phyloP scores from a whole-genome alignment of 306 rosid species.

The Cicer cuneatum region DNA sequence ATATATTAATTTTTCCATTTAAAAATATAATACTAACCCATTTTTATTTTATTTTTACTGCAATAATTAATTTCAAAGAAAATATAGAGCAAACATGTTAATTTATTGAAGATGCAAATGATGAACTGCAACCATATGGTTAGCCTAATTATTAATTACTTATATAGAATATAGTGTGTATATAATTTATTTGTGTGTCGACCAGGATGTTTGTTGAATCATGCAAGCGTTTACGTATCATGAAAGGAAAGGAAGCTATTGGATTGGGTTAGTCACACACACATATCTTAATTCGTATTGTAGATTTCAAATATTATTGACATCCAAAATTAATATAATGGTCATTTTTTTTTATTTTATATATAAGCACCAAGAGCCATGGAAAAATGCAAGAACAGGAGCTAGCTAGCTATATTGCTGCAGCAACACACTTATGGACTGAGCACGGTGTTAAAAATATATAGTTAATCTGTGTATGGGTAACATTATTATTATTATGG shows the following conservation, averaged over 20 bases:
- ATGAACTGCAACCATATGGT: no score
- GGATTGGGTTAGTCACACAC: slow-evolving; percentile 66
- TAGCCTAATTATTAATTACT: no score
- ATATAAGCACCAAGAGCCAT: slow-evolving; percentile 84
- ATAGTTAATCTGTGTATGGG: slow-evolving; percentile 48
- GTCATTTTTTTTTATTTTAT: slow-evolving; percentile 7
- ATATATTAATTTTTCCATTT: no score
- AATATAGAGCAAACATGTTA: no score
- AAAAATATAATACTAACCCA: neutral
- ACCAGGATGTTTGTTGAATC: slow-evolving; percentile 92
- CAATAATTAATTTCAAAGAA: no score
- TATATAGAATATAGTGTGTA: neutral
- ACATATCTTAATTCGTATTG: neutral
- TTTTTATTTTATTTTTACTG: neutral
- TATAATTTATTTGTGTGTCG: neutral
- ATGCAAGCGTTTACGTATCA: slow-evolving; percentile 91
- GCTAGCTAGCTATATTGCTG: slow-evolving; percentile 50
- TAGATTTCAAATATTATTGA: neutral
- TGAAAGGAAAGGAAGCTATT: slow-evolving; percentile 96
- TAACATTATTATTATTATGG: slow-evolving; percentile 49
- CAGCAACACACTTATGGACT: slow-evolving; percentile 56
- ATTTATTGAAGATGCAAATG: no score
- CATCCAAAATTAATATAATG: neutral
- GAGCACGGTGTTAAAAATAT: slow-evolving; percentile 58
- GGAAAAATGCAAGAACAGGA: slow-evolving; percentile 87